Percentiles rank a stretch among this genome's conserved stretches.
phyloP scores from a whole-genome alignment of 352 stramenopile genomes.

The Blastocystis sp. region DNA sequence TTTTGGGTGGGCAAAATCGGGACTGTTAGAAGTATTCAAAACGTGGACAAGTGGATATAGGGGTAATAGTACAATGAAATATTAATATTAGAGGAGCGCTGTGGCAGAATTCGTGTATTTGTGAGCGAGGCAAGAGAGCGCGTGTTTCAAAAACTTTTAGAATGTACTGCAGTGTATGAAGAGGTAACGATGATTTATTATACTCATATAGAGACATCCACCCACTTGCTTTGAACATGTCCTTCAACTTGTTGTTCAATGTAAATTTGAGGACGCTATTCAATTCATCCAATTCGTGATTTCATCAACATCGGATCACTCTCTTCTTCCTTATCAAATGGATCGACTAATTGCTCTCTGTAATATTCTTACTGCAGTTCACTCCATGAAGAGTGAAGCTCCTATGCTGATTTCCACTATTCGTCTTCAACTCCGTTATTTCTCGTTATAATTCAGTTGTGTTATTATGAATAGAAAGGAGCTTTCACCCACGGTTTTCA shows the following conservation, averaged over 20 bases:
- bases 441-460: neutral
- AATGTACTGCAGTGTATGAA: neutral
- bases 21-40: neutral
- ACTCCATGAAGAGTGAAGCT: neutral
- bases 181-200: neutral
- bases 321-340: neutral
- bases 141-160: neutral
- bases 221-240: neutral
- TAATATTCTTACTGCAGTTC: neutral
- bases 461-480: neutral
- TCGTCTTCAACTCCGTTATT: neutral
- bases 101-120: neutral
- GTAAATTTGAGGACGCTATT: constrained; percentile 32
- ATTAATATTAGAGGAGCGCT: neutral
- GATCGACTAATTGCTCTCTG: neutral
- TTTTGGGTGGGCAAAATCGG: neutral
- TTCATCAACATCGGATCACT: neutral
- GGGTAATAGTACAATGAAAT: neutral
- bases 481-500: neutral
- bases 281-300: neutral
- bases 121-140: neutral
- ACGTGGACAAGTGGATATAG: neutral
- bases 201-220: neutral
- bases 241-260: neutral
- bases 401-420: neutral